A percentile compares a stretch with the other conserved stretches of the same genome.
Evolutionary conservation across 768 basidiomycete species (phyloP).

Genomic region (Steccherinum ochraceum): DNA sequence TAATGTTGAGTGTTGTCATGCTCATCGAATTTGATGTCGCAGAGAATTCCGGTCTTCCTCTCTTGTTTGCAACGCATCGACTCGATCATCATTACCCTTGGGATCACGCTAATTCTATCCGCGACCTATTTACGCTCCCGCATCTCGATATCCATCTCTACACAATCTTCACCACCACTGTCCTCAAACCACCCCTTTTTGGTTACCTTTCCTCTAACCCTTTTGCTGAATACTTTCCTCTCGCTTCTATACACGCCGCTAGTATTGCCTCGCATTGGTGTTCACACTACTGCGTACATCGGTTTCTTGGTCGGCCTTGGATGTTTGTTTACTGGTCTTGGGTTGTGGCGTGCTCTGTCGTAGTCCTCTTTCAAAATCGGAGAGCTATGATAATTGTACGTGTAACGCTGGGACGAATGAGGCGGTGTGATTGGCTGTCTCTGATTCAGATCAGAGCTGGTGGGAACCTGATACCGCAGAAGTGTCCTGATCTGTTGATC

Average conservation of each 20-base stretch:
- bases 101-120: slow-evolving; percentile 55
- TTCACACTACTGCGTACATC: slow-evolving; percentile 72
- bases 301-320: slow-evolving; percentile 61
- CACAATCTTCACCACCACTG: slow-evolving; percentile 10
- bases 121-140: slow-evolving; percentile 56
- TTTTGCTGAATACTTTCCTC: slow-evolving; percentile 40
- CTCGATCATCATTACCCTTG: slow-evolving; percentile 63
- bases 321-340: slow-evolving; percentile 66
- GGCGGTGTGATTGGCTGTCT: not conserved
- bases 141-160: slow-evolving; percentile 26
- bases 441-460: not conserved
- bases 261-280: slow-evolving; percentile 64
- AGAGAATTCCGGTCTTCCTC: slow-evolving; percentile 77
- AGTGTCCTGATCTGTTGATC: not conserved
- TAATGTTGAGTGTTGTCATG: not conserved
- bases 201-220: slow-evolving; percentile 23
- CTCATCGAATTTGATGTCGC: slow-evolving; percentile 2
- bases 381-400: not conserved
- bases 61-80: slow-evolving; percentile 73
- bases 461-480: not conserved
- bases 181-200: slow-evolving; percentile 19
- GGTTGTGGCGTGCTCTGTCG: slow-evolving; percentile 63
- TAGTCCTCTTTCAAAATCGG: slow-evolving; percentile 14
- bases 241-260: slow-evolving; percentile 60
- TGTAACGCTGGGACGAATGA: no score